These are phyloP conservation scores for Solanum piurae DNA, from an alignment of 257 asterid species.

Conservation along the genomic window DNA sequence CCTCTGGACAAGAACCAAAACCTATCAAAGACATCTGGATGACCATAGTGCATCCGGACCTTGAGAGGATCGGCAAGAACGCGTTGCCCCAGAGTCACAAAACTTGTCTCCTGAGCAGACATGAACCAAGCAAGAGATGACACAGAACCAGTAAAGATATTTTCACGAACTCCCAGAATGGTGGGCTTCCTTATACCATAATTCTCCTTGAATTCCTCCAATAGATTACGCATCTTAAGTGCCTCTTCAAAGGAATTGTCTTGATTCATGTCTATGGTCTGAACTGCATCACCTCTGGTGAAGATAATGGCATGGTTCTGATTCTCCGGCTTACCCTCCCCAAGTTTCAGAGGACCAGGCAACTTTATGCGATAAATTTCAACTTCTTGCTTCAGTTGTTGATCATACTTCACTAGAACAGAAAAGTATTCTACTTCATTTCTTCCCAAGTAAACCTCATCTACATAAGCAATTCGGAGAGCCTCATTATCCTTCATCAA, in stretches of 20 bases:
- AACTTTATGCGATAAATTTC: conserved; percentile 78
- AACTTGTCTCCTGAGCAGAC: conserved; percentile 97
- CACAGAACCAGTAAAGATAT: conserved; percentile 91
- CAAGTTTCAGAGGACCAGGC: conserved; percentile 91
- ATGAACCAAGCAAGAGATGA: conserved; percentile 94
- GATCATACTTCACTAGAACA: conserved; percentile 90
- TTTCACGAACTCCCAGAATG: conserved; percentile 91
- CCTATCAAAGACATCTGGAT: conserved; percentile 92
- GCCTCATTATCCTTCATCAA: conserved; percentile 87
- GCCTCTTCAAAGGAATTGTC: conserved; percentile 96
- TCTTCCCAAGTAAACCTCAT: conserved; percentile 66
- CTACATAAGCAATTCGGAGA: conserved; percentile 89
- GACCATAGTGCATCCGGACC: conserved; percentile 96
- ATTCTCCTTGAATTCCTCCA: conserved; percentile 71
- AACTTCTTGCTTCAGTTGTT: conserved; percentile 54
- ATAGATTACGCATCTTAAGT: conserved; percentile 82
- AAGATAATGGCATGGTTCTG: conserved; percentile 93
- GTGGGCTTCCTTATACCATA: conserved; percentile 84
- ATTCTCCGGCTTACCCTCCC: conserved; percentile 98
- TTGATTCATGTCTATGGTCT: conserved; percentile 95
- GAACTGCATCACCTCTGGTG: conserved; percentile 93
- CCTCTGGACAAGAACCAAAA: conserved; percentile 96
- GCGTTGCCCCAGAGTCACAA: conserved; percentile 90
- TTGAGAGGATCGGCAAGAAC: conserved; percentile 86
- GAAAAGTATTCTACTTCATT: conserved; percentile 74